Conservation (phyloP, 352 stramenopile genomes). For the Pythium sp. region DNA sequence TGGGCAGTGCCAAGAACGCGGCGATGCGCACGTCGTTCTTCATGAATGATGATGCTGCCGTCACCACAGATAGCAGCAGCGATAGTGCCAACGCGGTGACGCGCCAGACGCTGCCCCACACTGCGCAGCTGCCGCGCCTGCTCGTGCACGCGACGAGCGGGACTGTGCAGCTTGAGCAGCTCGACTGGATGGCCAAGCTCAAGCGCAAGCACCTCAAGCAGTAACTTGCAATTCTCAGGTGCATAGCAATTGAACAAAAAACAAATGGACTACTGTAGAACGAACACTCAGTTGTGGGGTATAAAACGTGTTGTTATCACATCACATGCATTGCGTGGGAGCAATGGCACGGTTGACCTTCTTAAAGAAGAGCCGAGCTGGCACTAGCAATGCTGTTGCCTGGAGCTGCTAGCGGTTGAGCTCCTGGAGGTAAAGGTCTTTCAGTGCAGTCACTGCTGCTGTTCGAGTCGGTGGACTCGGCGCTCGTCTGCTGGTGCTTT, state of each 20-base stretch:
- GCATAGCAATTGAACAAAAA: neutral
- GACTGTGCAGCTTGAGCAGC: constrained; percentile 45
- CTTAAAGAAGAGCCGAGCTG: neutral
- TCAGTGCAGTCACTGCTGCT: neutral
- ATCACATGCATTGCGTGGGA: neutral
- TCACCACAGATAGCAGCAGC: neutral
- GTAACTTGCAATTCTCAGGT: neutral
- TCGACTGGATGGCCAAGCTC: constrained; percentile 83
- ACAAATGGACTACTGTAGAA: neutral
- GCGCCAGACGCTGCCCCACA: constrained; percentile 4
- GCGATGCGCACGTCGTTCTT: constrained; percentile 85
- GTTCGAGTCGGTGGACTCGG: neutral
- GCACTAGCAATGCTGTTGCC: neutral
- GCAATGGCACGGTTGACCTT: neutral
- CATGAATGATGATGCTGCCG: constrained; percentile 24
- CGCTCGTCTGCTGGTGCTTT: neutral
- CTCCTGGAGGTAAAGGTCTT: neutral
- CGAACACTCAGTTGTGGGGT: neutral
- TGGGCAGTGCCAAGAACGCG: constrained; percentile 58
- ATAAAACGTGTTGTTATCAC: neutral
- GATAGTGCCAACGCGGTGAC: constrained; percentile 9
- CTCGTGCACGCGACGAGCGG: constrained; percentile 49
- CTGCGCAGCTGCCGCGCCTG: constrained; percentile 24
- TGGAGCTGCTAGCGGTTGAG: neutral
- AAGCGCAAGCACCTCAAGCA: constrained; percentile 63